Conservation (phyloP, 1,284 basidiomycete species). For the Bondarzewia mesenterica region DNA sequence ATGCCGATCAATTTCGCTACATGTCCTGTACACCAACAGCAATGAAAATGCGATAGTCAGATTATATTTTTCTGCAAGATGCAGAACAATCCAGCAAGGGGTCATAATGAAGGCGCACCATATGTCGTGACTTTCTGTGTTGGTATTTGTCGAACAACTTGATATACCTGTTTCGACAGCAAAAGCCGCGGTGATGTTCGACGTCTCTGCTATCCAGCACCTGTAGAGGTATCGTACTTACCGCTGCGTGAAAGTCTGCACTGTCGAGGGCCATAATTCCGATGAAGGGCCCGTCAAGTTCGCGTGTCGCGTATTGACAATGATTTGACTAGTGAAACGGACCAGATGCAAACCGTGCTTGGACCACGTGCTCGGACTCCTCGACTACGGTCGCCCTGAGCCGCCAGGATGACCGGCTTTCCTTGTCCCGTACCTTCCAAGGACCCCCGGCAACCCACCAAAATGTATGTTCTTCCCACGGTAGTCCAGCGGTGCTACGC, state of each 20-base stretch:
- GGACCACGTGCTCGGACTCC: no score
- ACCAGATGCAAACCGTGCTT: no score
- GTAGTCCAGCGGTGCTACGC: no score
- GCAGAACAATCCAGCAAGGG: background rate
- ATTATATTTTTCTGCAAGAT: background rate
- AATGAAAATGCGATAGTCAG: background rate
- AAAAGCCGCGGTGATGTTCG: background rate
- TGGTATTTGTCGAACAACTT: constrained; percentile 59
- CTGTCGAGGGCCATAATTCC: constrained; percentile 1
- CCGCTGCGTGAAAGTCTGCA: background rate
- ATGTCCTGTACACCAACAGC: constrained; percentile 61
- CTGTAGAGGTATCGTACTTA: background rate
- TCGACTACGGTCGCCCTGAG: no score
- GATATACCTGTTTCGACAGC: constrained; percentile 48
- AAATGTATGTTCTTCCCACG: no score
- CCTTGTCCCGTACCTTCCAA: no score
- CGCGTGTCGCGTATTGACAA: no score
- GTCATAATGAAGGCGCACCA: constrained; percentile 32
- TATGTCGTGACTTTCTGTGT: constrained; percentile 59
- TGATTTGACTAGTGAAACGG: no score
- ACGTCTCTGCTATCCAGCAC: background rate
- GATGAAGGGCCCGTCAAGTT: no score
- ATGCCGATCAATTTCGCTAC: constrained; percentile 79
- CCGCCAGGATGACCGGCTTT: no score
- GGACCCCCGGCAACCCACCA: no score